Evolutionary conservation across 169 alveolate species (phyloP).

Genomic region (Plasmodium chabaudi): DNA sequence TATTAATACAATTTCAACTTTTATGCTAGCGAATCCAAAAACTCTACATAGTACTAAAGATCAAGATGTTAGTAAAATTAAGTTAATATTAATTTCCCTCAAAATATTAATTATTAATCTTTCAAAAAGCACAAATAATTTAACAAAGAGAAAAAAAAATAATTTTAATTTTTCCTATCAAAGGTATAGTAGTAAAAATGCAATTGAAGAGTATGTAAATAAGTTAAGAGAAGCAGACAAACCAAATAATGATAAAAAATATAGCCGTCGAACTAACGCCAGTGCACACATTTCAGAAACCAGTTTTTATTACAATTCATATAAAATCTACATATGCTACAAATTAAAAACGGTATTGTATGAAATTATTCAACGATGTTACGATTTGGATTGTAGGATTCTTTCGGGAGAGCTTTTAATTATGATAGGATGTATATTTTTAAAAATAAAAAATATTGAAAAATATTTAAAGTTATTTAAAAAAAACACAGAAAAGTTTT

Average conservation of each 20-base stretch:
- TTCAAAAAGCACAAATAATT: slow-evolving; percentile 4
- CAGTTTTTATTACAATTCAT: neutral
- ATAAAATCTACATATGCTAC: slow-evolving; percentile 16
- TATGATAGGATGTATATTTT: slow-evolving; percentile 62
- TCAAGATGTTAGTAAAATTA: slow-evolving; percentile 31
- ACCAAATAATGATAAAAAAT: neutral
- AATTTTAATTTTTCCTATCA: slow-evolving; percentile 23
- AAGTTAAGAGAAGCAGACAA: neutral
- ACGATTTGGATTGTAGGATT: slow-evolving; percentile 45
- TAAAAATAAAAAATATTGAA: slow-evolving; percentile 62
- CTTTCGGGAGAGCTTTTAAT: slow-evolving; percentile 62
- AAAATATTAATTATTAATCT: slow-evolving; percentile 56
- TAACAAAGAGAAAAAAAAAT: slow-evolving; percentile 16
- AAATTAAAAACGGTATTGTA: slow-evolving; percentile 53
- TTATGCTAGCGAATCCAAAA: slow-evolving; percentile 29
- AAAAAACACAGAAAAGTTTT: slow-evolving; percentile 35
- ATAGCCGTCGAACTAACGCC: neutral
- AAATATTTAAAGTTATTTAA: slow-evolving; percentile 55
- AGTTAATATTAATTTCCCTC: slow-evolving; percentile 45
- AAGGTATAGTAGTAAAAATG: neutral
- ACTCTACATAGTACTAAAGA: slow-evolving; percentile 27
- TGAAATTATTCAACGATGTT: slow-evolving; percentile 69
- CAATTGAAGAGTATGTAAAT: neutral
- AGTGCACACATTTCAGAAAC: neutral
- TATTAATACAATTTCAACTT: slow-evolving; percentile 37